Evolutionary conservation across 192 early-diverging fungal species (phyloP).

Genomic region (Coemansia sp.): DNA sequence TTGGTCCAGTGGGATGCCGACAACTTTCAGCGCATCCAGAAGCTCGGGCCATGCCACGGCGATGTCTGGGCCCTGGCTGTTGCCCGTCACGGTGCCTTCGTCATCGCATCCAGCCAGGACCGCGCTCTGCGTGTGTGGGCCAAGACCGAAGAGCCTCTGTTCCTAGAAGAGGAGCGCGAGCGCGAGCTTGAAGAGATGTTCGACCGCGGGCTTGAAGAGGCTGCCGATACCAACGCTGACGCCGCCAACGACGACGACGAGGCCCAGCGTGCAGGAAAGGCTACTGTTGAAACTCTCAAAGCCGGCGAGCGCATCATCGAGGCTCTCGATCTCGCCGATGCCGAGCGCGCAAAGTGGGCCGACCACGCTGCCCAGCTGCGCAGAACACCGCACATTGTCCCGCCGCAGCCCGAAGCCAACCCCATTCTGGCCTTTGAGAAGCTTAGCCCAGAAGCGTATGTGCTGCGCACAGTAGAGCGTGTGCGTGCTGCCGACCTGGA

Average conservation of each 20-base stretch:
- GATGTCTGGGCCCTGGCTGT: conserved; percentile 95
- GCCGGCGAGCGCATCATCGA: conserved; percentile 93
- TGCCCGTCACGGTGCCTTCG: conserved; percentile 82
- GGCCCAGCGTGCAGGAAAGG: conserved; percentile 74
- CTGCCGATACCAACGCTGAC: conserved; percentile 45
- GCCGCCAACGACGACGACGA: conserved; percentile 57
- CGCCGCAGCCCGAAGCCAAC: conserved; percentile 56
- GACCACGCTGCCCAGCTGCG: conserved; percentile 59
- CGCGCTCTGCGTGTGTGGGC: conserved; percentile 94
- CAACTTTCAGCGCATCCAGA: conserved; percentile 95
- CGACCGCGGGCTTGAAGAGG: conserved; percentile 71
- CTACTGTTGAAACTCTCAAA: conserved; percentile 93
- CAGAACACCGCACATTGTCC: conserved; percentile 39
- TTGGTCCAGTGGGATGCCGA: conserved; percentile 98
- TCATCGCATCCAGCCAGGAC: conserved; percentile 90
- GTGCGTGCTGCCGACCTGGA: conserved; percentile 86
- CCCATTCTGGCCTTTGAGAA: conserved; percentile 69
- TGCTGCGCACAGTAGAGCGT: conserved; percentile 73
- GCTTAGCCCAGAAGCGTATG: conserved; percentile 73
- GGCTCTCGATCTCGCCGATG: conserved; percentile 86
- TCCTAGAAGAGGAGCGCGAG: conserved; percentile 95
- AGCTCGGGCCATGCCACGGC: conserved; percentile 87
- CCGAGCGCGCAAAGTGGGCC: conserved; percentile 70
- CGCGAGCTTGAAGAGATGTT: conserved; percentile 89
- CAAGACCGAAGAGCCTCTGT: conserved; percentile 93